Percentiles rank a stretch among this genome's conserved stretches.
Conservation (phyloP, 139 green algal species). For the Pedinophyceae sp. region DNA sequence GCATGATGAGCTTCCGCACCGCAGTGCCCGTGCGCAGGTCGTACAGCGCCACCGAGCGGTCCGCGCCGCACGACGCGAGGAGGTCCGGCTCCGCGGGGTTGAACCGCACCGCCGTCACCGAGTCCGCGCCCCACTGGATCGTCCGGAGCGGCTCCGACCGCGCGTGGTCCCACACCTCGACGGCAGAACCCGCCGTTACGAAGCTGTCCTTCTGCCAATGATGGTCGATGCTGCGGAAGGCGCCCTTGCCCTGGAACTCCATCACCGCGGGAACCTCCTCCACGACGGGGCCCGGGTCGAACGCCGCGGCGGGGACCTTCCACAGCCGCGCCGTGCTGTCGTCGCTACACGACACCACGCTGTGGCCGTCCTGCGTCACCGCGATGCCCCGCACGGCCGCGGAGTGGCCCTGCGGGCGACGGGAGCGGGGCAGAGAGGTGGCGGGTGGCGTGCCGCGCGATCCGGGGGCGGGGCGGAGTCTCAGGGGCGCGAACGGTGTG, state of each 20-base stretch:
- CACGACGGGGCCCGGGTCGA: constrained; percentile 40
- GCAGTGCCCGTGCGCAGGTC: constrained; percentile 69
- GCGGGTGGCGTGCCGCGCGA: neutral
- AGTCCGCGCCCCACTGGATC: constrained; percentile 84
- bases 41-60: constrained; percentile 88
- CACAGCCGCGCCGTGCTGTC: constrained; percentile 79
- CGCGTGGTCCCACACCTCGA: constrained; percentile 87
- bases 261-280: constrained; percentile 35
- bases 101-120: constrained; percentile 71
- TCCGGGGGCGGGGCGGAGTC: neutral
- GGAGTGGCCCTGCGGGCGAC: constrained; percentile 10
- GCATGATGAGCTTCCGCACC: constrained; percentile 77
- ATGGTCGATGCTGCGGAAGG: constrained; percentile 70
- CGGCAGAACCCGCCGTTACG: constrained; percentile 55
- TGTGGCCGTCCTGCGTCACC: constrained; percentile 56
- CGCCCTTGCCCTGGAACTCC: constrained; percentile 42
- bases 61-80: constrained; percentile 69
- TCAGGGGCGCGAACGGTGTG: neutral
- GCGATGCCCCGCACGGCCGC: constrained; percentile 55
- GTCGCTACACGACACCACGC: constrained; percentile 52
- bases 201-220: constrained; percentile 62
- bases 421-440: constrained; percentile 3
- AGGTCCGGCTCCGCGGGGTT: constrained; percentile 77
- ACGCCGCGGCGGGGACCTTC: constrained; percentile 67
- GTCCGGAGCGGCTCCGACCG: constrained; percentile 62